Percentiles rank a stretch among this genome's conserved stretches.
Conservation (phyloP, 2,329 filamentous ascomycete genomes). For the Fusarium sp. region DNA sequence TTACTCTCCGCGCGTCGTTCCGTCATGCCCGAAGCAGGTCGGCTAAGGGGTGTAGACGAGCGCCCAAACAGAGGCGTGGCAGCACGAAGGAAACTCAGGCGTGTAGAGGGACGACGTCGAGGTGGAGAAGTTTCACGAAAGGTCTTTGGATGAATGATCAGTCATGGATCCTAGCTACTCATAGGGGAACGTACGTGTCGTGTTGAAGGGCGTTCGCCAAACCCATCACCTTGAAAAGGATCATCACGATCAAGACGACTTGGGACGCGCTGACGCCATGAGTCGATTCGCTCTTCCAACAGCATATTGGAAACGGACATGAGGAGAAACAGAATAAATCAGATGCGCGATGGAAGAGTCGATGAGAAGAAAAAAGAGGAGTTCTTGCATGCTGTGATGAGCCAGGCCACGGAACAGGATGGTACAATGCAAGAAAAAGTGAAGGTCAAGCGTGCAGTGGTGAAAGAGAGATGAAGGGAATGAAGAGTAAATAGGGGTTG, state of each 20-base stretch:
- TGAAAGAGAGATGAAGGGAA: neutral
- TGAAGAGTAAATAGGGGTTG: too few species aligned
- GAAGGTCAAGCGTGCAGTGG: neutral
- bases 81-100: slow-evolving; percentile 48
- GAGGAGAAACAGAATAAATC: neutral
- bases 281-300: slow-evolving; percentile 45
- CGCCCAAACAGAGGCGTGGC: slow-evolving; percentile 46
- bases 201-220: slow-evolving; percentile 49
- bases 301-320: slow-evolving; percentile 20
- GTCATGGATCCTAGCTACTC: rapidly evolving
- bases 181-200: slow-evolving; percentile 43
- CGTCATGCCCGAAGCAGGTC: slow-evolving; percentile 25
- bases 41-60: slow-evolving; percentile 23
- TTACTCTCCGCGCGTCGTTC: slow-evolving; percentile 16
- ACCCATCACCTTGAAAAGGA: slow-evolving; percentile 53
- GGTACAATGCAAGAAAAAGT: neutral
- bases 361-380: neutral
- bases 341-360: neutral
- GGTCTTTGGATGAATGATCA: slow-evolving; percentile 30
- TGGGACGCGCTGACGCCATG: slow-evolving; percentile 54
- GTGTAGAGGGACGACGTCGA: slow-evolving; percentile 40
- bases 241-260: slow-evolving; percentile 52
- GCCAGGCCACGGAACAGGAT: neutral
- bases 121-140: slow-evolving; percentile 41
- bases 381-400: neutral